Evolutionary conservation across 768 basidiomycete genomes (phyloP).

Genomic region (Mycena latifolia): DNA sequence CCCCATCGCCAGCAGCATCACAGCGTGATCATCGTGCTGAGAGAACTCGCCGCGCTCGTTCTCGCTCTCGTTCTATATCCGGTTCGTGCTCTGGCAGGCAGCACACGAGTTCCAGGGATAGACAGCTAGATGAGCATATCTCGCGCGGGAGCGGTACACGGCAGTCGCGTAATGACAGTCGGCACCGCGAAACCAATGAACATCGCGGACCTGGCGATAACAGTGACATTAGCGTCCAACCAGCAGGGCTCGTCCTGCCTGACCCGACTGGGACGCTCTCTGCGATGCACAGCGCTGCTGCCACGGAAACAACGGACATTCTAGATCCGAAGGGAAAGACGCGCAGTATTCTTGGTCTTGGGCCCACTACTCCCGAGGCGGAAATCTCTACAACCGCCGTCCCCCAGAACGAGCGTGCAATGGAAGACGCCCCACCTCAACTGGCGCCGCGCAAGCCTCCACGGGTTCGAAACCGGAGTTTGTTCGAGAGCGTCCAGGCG

Average conservation of each 20-base stretch:
- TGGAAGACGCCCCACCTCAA: not conserved
- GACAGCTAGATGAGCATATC: constrained; percentile 17
- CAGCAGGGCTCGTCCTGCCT: not conserved
- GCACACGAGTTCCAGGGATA: constrained; percentile 16
- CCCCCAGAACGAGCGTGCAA: not conserved
- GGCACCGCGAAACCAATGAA: constrained; percentile 9
- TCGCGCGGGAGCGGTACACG: constrained; percentile 22
- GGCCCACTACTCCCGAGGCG: not conserved
- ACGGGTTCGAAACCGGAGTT: constrained; percentile 27
- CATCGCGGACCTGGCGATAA: not conserved
- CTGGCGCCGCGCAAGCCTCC: constrained; percentile 13
- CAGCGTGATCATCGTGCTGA: constrained; percentile 11
- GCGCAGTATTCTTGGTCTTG: constrained; percentile 15
- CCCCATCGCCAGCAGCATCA: constrained; percentile 13
- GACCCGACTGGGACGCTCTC: not conserved
- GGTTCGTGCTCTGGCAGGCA: not conserved
- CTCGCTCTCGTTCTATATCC: not conserved
- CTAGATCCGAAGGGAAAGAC: constrained; percentile 24
- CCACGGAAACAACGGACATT: constrained; percentile 17
- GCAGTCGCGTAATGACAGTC: constrained; percentile 4
- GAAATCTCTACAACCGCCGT: not conserved
- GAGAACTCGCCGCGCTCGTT: constrained; percentile 4
- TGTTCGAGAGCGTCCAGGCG: constrained; percentile 35
- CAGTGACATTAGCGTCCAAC: not conserved
- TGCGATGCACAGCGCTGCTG: not conserved